These are phyloP conservation scores for Volvox africanus DNA, from an alignment of 139 green algal genomes.

Conservation along the genomic window DNA sequence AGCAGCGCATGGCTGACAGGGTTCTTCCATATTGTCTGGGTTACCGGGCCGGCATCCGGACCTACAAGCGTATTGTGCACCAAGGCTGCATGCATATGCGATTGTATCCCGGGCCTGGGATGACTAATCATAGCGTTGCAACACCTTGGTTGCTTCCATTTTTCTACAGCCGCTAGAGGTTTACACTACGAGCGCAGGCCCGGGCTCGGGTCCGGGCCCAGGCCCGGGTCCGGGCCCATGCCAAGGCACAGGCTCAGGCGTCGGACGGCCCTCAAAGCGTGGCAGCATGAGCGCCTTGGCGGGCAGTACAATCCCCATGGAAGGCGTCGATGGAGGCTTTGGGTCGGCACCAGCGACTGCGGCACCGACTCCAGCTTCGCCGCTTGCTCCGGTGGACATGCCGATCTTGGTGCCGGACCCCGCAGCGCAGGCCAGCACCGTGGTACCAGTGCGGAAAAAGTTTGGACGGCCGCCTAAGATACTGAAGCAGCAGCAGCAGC, in stretches of 20 bases:
- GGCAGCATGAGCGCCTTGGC: background rate
- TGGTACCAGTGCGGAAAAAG: background rate
- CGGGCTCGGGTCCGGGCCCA: background rate
- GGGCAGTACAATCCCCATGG: background rate
- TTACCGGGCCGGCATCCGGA: too few species aligned
- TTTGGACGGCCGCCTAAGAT: conserved; percentile 24
- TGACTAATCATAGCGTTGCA: too few species aligned
- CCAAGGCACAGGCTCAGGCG: too few species aligned
- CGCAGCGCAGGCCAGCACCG: background rate
- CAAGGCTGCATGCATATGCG: too few species aligned
- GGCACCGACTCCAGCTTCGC: background rate
- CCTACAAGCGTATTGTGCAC: too few species aligned
- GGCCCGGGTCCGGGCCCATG: background rate
- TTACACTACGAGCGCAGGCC: background rate
- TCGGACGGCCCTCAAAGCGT: background rate
- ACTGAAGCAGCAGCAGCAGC: conserved; percentile 24
- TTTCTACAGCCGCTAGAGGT: background rate
- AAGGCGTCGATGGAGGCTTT: background rate
- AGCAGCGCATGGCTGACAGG: too few species aligned
- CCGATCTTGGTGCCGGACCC: background rate
- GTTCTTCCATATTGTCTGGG: too few species aligned
- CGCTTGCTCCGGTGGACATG: background rate
- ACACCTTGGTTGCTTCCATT: background rate
- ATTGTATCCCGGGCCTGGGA: too few species aligned
- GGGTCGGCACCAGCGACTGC: background rate